These are phyloP conservation scores for Evernia prunastri DNA, from an alignment of 495 filamentous ascomycete species.

Conservation along the genomic window DNA sequence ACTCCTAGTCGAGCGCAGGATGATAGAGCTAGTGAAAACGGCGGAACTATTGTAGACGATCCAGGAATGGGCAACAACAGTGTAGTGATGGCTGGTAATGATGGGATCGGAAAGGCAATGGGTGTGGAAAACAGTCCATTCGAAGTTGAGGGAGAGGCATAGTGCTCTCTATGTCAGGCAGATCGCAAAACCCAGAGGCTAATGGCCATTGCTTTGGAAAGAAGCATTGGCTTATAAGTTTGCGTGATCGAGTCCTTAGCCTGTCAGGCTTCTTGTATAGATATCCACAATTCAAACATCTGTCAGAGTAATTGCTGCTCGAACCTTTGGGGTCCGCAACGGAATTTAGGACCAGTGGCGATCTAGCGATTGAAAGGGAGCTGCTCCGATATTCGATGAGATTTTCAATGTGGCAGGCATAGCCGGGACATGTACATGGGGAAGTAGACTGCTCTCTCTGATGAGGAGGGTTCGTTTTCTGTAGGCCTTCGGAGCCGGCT, in stretches of 20 bases:
- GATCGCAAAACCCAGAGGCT: no score
- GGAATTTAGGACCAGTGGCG: neutral
- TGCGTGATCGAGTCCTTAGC: neutral
- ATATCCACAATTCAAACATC: neutral
- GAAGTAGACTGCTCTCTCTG: neutral
- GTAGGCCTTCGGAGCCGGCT: neutral
- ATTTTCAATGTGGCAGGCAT: neutral
- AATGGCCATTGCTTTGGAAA: neutral
- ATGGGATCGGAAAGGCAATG: neutral
- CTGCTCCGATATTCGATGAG: neutral
- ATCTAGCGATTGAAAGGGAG: neutral
- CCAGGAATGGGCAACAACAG: neutral
- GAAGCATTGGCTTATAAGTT: neutral
- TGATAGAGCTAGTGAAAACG: slow-evolving; percentile 8
- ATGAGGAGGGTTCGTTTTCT: neutral
- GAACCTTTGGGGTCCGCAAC: neutral
- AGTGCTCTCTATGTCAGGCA: neutral
- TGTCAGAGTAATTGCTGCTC: neutral
- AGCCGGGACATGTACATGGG: neutral
- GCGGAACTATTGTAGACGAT: neutral
- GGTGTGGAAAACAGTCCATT: slow-evolving; percentile 24
- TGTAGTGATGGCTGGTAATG: slow-evolving; percentile 1
- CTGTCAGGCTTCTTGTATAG: neutral
- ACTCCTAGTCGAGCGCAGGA: slow-evolving; percentile 57
- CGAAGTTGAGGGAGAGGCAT: slow-evolving; percentile 27